Base-by-base conservation (phyloP, 78 protist genomes). In the Dictyostelium intermedium region DNA sequence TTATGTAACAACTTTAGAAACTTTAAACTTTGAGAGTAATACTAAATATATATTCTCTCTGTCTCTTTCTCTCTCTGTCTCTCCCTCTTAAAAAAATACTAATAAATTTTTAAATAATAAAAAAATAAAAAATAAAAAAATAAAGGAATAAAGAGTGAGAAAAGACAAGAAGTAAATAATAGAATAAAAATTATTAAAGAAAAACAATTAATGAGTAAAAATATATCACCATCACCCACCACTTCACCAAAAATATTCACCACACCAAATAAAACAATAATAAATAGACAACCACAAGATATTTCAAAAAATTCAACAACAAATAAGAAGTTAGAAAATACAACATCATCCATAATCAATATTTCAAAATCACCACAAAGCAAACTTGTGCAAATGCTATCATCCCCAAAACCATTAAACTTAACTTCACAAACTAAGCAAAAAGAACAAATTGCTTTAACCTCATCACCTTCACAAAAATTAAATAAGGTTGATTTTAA, bases 21-120 rank as follows among this genome's bases (percentile, higher is more conserved):
- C 81, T 23, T 74, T 74, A 37, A 74, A 74, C 35, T 74, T 74
- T 37, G 37, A 74, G 20, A 35, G 81, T 74, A 72, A 72, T 69
- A 27, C 0, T 63, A 63, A 11, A 63, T 63, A 20, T 10, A 13
- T 45, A 6, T 45, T 45, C n/a, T n/a, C n/a, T n/a, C n/a, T n/a
- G n/a, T n/a, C n/a, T n/a, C n/a, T n/a, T n/a, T n/a, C n/a, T n/a
- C n/a, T n/a, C n/a, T n/a, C n/a, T n/a, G n/a, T n/a, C n/a, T n/a
- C n/a, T n/a, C n/a, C n/a, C n/a, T n/a, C n/a, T n/a, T n/a, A n/a
- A 41, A 41, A 41, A 41, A 2, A n/a, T n/a, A n/a, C n/a, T n/a
- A n/a, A 41, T 41, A 41, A 2, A 41, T 5, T 41, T 41, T 5
- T 5, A 41, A 41, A 41, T 5, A 41, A 41, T 5, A 41, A 41